Base-by-base conservation (phyloP, 2,329 filamentous ascomycete genomes). In the Pyrenophora tritici-repentis region DNA sequence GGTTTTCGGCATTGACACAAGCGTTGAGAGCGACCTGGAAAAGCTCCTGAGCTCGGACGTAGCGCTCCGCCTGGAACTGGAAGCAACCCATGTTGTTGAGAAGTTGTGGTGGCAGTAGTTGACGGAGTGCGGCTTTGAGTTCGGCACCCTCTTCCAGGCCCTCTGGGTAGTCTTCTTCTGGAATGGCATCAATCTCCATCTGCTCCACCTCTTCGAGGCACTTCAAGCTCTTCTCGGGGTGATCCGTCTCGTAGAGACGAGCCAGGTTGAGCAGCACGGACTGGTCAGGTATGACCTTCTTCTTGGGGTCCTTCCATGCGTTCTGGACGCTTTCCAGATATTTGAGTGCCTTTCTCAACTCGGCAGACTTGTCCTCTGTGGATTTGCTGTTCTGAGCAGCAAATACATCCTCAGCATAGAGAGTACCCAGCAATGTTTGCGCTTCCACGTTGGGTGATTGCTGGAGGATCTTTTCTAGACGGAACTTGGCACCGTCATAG, bases 61-160 rank as follows among this genome's bases (percentile, higher is more conserved):
- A 86, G 68, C 91, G 91, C 64, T 96, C 91, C 2, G 86, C 83
- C 69, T 96, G 91, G 61, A 91, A 97, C 62, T 96, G 86, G 75
- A 97, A 97, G 73, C 92, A 97, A 4, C 90, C 94, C 70, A 97
- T 96, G 71, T 99, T 99, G 79, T 97, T 99, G 36, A 99, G 82
- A 2, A 97, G 81, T 67, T 96, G 91, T 3, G 94, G 94, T 1
- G 92, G 90, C 1, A 99, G 79, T 51, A 88, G 81, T 68, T 92
- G 89, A 46, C 91, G 86, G 22, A 96, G 79, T 13, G 81, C 79
- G 17, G 78, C 78, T 47, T 83, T 83, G 49, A 84, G 75, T 24
- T 83, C 81, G 3, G 79, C 38, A 31, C 69, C 65, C 34, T 68
- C 65, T 32, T 72, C 70, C 13, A 73, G 45, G 18, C 60, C 81